phyloP scores from a whole-genome alignment of 805 yeast genomes.

The Monosporozyma aquatica region DNA sequence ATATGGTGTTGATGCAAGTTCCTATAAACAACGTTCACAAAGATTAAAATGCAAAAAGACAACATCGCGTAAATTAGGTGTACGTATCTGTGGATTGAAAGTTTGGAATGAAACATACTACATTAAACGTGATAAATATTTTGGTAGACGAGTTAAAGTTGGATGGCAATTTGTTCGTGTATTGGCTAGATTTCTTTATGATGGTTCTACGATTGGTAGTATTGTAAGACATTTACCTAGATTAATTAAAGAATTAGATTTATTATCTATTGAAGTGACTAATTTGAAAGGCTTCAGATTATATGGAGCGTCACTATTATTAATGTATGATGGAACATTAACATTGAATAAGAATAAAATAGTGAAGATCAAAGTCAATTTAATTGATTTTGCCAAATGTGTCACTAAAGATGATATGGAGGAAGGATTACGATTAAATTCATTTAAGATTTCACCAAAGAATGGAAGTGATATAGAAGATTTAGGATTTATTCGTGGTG shows the following conservation, averaged over 20 bases:
- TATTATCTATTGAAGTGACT: constrained; percentile 45
- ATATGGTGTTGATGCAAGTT: constrained; percentile 87
- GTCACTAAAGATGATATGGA: constrained; percentile 52
- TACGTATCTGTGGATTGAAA: constrained; percentile 91
- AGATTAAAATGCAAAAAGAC: constrained; percentile 70
- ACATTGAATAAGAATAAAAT: constrained; percentile 11
- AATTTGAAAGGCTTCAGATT: constrained; percentile 68
- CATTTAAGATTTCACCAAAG: constrained; percentile 60
- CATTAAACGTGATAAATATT: constrained; percentile 79
- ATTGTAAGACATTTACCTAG: constrained; percentile 59
- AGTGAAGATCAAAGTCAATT: constrained; percentile 41
- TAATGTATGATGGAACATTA: constrained; percentile 72
- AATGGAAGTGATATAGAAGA: constrained; percentile 53
- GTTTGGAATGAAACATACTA: constrained; percentile 55
- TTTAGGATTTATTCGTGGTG: constrained; percentile 76
- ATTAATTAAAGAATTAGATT: constrained; percentile 50
- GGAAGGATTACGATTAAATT: constrained; percentile 24
- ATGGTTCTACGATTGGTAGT: constrained; percentile 53
- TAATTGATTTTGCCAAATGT: constrained; percentile 94
- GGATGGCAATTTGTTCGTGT: constrained; percentile 75
- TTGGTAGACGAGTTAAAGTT: constrained; percentile 65
- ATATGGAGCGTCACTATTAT: constrained; percentile 81
- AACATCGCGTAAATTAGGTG: constrained; percentile 76
- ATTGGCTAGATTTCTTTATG: constrained; percentile 67
- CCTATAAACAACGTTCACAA: constrained; percentile 68